These are phyloP conservation scores for Clathrus columnatus DNA, from an alignment of 768 basidiomycete species.

Conservation along the genomic window DNA sequence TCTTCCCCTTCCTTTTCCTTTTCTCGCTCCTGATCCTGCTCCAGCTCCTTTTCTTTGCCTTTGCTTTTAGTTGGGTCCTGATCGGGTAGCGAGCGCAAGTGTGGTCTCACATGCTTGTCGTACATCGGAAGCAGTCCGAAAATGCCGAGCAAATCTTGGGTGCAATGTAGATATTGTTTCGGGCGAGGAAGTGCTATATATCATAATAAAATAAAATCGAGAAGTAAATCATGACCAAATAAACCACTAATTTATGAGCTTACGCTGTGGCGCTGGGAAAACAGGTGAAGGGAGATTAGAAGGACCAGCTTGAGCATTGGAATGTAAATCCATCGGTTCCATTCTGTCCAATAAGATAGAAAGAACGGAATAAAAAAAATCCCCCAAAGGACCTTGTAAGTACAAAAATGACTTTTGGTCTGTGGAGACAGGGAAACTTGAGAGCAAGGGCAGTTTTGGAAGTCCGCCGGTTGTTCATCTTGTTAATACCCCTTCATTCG, in stretches of 20 bases:
- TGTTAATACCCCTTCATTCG: too few species aligned
- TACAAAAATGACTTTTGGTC: neutral
- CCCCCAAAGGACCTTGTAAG: neutral
- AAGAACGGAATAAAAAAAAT: neutral
- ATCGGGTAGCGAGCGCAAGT: constrained; percentile 28
- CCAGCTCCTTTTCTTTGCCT: constrained; percentile 27
- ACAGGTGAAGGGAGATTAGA: constrained; percentile 3
- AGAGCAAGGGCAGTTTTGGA: neutral
- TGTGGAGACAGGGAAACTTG: neutral
- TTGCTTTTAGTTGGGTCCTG: constrained; percentile 19
- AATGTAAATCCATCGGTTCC: neutral
- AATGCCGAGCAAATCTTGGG: constrained; percentile 68
- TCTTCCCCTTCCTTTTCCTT: constrained; percentile 46
- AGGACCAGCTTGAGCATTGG: constrained; percentile 4
- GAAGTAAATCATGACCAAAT: neutral
- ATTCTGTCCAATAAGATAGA: neutral
- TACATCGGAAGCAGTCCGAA: constrained; percentile 68
- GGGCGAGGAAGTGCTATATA: constrained; percentile 4
- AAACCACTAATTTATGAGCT: neutral
- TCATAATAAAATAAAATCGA: neutral
- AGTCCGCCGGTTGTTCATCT: neutral
- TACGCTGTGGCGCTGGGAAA: constrained; percentile 9
- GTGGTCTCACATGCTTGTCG: constrained; percentile 69
- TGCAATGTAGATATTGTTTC: constrained; percentile 49
- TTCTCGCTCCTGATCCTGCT: constrained; percentile 20